phyloP scores from a whole-genome alignment of 2,329 filamentous ascomycete genomes.

The Hypoxylon sp. region DNA sequence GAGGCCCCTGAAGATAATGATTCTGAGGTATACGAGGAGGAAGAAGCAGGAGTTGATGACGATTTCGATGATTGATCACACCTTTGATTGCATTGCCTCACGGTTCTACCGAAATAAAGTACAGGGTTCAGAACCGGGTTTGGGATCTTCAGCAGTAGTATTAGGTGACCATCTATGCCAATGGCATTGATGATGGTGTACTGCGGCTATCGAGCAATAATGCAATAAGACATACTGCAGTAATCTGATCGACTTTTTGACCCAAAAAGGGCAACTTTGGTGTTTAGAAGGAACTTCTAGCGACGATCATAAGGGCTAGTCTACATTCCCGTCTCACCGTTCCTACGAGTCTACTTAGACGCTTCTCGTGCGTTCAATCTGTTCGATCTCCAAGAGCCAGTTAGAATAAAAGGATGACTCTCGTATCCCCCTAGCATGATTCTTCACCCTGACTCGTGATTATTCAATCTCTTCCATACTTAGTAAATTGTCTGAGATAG shows the following conservation, averaged over 20 bases:
- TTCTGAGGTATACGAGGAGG: constrained; percentile 55
- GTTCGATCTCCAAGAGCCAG: not conserved
- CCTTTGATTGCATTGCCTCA: constrained; percentile 3
- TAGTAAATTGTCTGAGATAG: constrained; percentile 32
- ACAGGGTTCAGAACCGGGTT: constrained; percentile 2
- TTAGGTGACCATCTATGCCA: constrained; percentile 1
- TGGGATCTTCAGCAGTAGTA: constrained; percentile 1
- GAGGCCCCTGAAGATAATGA: constrained; percentile 48
- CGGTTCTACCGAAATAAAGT: constrained; percentile 7
- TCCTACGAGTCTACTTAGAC: constrained; percentile 8
- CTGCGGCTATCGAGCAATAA: constrained; percentile 16
- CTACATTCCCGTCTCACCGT: constrained; percentile 9
- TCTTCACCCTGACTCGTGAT: constrained; percentile 12
- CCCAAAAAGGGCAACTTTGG: constrained; percentile 7
- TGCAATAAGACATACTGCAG: constrained; percentile 16
- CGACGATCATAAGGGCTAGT: constrained; percentile 4
- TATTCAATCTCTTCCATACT: constrained; percentile 9
- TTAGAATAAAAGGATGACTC: constrained; percentile 5
- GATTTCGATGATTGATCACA: constrained; percentile 50
- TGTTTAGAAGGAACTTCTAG: constrained; percentile 5
- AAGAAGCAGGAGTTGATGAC: constrained; percentile 52
- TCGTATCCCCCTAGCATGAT: constrained; percentile 2
- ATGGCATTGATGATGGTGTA: constrained; percentile 9
- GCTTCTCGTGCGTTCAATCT: constrained; percentile 18
- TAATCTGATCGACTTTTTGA: constrained; percentile 21